Base-by-base conservation (phyloP, 345 rosid genomes). In the Toxicodendron radicans region DNA sequence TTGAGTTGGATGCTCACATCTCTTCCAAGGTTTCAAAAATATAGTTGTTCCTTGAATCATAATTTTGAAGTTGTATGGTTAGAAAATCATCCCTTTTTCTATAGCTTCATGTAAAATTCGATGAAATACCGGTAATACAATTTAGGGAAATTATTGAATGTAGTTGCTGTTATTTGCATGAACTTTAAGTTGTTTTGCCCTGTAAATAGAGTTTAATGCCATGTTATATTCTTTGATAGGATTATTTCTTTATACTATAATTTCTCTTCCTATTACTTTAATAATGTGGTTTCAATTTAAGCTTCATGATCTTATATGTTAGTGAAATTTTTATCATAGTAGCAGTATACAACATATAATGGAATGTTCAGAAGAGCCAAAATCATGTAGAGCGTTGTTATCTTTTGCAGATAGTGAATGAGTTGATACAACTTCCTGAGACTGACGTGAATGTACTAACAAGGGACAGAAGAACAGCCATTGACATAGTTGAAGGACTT, bases 401-500 rank as follows among this genome's bases (percentile, higher is more conserved):
- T 24, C 11, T 27, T 30, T 74, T 81, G 86, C 90, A 91, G 98
- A 93, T 91, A 67, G 93, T 91, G 72, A 83, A 83, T 56, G 93
- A 89, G 75, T 75, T 95, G 68, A 73, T 95, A 76, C 76, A 61
- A 70, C 87, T 90, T 51, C 93, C 83, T 1, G 94, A 90, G 70
- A 89, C 94, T 27, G 88, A 88, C 56, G 92, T 95, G 46, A 93
- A 95, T 59, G 94, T 89, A 4, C 73, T 91, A 70, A 93, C 97
- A 52, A 87, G 93, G 77, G 93, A 95, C 70, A 88, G 75, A 12
- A 90, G 88, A 81, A 95, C 97, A 4, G 90, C 98, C 8, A 85
- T 89, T 30, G 97, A 93, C 81, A 91, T 93, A 41, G 98, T 89
- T 20, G 98, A 93, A 72, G 93, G 90, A 41, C 92, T 92, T 59